Conservation (phyloP, 2,329 filamentous ascomycete species). For the Trichocomaceae sp. region DNA sequence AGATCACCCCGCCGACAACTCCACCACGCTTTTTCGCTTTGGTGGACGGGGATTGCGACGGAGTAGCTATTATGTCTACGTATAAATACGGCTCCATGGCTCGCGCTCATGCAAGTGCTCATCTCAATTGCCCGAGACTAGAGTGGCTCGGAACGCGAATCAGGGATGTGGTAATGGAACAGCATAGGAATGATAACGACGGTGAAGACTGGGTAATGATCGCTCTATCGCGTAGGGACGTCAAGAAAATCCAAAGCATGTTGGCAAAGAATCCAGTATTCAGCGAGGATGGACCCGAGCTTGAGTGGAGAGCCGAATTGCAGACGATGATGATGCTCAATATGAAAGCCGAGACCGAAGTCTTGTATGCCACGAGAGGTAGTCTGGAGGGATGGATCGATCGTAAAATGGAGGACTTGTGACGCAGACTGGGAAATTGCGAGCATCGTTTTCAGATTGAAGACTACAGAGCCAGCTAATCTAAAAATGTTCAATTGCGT, state of each 20-base stretch:
- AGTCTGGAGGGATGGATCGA: slow-evolving; percentile 42
- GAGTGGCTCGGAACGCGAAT: slow-evolving; percentile 54
- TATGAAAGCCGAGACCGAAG: slow-evolving; percentile 57
- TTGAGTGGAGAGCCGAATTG: slow-evolving; percentile 46
- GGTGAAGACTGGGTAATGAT: slow-evolving; percentile 32
- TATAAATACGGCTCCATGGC: slow-evolving; percentile 57
- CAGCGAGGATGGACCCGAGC: slow-evolving; percentile 39
- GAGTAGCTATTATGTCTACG: slow-evolving; percentile 55
- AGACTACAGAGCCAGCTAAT: background rate
- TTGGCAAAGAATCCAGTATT: slow-evolving; percentile 41
- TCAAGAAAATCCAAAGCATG: slow-evolving; percentile 50
- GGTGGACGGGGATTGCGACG: slow-evolving; percentile 57
- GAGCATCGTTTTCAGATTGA: background rate
- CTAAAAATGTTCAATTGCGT: background rate
- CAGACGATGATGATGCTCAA: slow-evolving; percentile 58
- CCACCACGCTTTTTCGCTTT: slow-evolving; percentile 46
- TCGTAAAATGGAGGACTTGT: slow-evolving; percentile 21
- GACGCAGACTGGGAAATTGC: background rate
- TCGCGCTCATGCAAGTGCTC: slow-evolving; percentile 48
- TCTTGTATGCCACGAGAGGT: slow-evolving; percentile 40
- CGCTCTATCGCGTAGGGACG: slow-evolving; percentile 47
- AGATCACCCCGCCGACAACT: slow-evolving; percentile 18
- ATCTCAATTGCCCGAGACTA: slow-evolving; percentile 42
- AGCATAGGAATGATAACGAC: slow-evolving; percentile 12
- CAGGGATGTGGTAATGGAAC: slow-evolving; percentile 30